Base-by-base conservation (phyloP, 2,329 filamentous ascomycete species). In the Monilinia polystroma region DNA sequence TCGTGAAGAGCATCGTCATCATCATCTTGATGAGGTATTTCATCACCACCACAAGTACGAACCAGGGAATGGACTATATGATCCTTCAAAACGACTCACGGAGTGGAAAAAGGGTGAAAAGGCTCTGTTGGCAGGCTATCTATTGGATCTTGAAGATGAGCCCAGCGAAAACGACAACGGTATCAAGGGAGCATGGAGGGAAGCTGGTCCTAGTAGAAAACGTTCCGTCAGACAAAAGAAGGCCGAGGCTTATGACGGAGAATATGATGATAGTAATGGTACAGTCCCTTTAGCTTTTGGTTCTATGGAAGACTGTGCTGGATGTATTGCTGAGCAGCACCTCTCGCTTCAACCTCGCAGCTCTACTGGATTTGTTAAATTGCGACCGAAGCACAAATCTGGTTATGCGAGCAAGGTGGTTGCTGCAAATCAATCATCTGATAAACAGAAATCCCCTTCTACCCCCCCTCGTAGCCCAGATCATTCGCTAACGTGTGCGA, bases 111-210 rank as follows among this genome's bases (percentile, higher is more conserved):
- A 87, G 73, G 88, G 84, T 10, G 85, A 84, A 0, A 81, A 88
- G 45, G 89, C 88, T 45, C 84, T 83, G 10, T 79, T 92, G 4
- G 81, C 82, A 0, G 83, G 84, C 1, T 76, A 80, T 1, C 78
- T 90, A 62, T 81, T 92, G 41, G 85, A 91, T 67, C 82, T 91
- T 43, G 80, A 82, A 66, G 77, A 80, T 8, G 73, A 71, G 11
- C 67, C 72, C 47, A 68, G 69, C n/a, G 74, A 76, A 64, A 63
- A 69, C 11, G 85, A 87, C 53, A 83, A 80, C 69, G 81, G 81
- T 69, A 14, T 18, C 14, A 84, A 84, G 71, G 81, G 90, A 1
- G 96, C 92, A 92, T 95, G 92, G 92, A 92, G 96, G 75, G 81
- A 82, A 63, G 81, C 78, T 41, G 80, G 79, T 26, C 76, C 77